Conservation (phyloP, 345 rosid genomes). For the Sisymbrium irio region DNA sequence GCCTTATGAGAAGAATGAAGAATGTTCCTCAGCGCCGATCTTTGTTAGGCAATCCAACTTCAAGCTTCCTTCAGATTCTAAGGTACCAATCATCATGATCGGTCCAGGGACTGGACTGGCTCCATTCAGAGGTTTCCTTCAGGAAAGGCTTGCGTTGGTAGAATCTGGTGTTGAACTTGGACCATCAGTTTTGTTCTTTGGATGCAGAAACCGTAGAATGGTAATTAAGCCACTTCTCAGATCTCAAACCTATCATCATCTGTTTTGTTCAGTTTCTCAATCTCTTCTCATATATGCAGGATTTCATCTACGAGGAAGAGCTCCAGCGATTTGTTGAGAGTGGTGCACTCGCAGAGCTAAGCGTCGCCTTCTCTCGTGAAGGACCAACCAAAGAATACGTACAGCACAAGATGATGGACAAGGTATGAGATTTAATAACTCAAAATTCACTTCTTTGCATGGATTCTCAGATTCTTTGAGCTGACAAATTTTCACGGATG, state of each 20-base stretch:
- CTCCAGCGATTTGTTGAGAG: conserved; percentile 57
- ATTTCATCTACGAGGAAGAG: conserved; percentile 88
- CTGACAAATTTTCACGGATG: background rate
- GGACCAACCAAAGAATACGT: conserved; percentile 96
- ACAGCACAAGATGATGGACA: conserved; percentile 89
- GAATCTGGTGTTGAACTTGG: conserved; percentile 83
- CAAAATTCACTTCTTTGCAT: background rate
- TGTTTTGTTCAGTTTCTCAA: conserved; percentile 10
- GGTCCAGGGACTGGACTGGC: conserved; percentile 99
- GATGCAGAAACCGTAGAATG: conserved; percentile 88
- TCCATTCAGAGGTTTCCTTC: conserved; percentile 98
- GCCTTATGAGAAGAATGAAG: conserved; percentile 59
- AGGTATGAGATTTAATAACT: conserved; percentile 38
- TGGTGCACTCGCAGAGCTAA: conserved; percentile 78
- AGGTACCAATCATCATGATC: conserved; percentile 84
- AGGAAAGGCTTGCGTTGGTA: conserved; percentile 78
- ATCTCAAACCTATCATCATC: background rate
- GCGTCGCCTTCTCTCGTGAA: conserved; percentile 90
- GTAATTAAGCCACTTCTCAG: conserved; percentile 36
- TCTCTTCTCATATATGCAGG: conserved; percentile 42
- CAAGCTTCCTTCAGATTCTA: conserved; percentile 75
- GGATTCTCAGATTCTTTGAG: background rate
- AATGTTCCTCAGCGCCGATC: conserved; percentile 84
- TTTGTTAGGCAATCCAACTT: conserved; percentile 91
- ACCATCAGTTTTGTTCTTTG: conserved; percentile 75